These are phyloP conservation scores for Cenchrus fungigraminus DNA, from an alignment of 176 grass and related monocot species.

Conservation along the genomic window DNA sequence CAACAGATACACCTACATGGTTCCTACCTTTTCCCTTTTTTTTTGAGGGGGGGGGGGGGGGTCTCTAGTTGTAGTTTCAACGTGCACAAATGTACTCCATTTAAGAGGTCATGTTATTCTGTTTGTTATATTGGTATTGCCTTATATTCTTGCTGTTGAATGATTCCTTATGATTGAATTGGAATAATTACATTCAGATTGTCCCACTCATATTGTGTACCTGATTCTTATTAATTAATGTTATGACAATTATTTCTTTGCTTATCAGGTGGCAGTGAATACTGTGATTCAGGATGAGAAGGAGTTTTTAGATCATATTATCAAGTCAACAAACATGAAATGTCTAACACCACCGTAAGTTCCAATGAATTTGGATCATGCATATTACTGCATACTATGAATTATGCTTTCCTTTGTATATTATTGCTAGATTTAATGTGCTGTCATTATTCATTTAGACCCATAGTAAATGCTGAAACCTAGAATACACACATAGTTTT, in stretches of 20 bases:
- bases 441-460: not conserved
- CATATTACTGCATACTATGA: not conserved
- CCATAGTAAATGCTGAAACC: not conserved
- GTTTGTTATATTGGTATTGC: constrained; percentile 1
- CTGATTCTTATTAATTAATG: not conserved
- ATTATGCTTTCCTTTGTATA: not conserved
- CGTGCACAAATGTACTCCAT: too few species aligned
- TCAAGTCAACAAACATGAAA: constrained; percentile 93
- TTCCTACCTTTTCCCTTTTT: not conserved
- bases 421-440: not conserved
- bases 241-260: not conserved
- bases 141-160: not conserved
- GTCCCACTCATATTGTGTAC: too few species aligned
- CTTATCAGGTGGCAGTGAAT: constrained; percentile 70
- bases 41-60: not conserved
- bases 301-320: constrained; percentile 83
- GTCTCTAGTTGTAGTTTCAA: not conserved
- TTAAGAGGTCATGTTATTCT: not conserved
- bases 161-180: constrained; percentile 4
- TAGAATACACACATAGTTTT: not conserved
- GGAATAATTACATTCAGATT: not conserved
- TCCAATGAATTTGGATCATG: not conserved
- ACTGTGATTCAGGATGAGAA: constrained; percentile 82
- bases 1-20: not conserved
- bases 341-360: constrained; percentile 85